A percentile compares a stretch with the other conserved stretches of the same genome.
Conservation (phyloP, 2,329 filamentous ascomycete species). For the Tolypocladium ovalisporum region DNA sequence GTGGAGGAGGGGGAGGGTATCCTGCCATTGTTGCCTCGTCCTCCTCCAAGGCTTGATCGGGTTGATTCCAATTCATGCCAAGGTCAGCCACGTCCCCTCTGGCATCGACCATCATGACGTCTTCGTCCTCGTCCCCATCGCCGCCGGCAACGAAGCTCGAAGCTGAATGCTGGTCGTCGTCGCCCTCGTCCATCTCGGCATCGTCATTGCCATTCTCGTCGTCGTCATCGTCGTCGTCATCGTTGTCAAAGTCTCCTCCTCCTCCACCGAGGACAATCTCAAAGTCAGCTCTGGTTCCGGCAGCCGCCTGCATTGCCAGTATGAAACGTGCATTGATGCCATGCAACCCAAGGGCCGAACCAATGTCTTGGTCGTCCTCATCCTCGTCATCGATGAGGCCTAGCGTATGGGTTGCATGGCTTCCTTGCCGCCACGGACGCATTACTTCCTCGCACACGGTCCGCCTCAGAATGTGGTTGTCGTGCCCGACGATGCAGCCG, state of each 20-base stretch:
- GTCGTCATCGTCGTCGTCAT: slow-evolving; percentile 29
- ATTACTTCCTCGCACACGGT: slow-evolving; percentile 88
- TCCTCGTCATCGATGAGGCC: slow-evolving; percentile 32
- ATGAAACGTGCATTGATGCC: slow-evolving; percentile 25
- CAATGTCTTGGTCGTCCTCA: slow-evolving; percentile 36
- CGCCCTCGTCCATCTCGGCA: slow-evolving; percentile 31
- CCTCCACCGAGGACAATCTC: slow-evolving; percentile 18
- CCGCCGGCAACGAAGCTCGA: slow-evolving; percentile 22
- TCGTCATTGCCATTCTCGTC: slow-evolving; percentile 56
- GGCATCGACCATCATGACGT: slow-evolving; percentile 47
- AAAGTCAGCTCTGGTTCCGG: slow-evolving; percentile 14
- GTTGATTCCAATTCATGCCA: slow-evolving; percentile 39
- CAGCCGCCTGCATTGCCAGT: slow-evolving; percentile 23
- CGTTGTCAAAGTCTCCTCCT: slow-evolving; percentile 20
- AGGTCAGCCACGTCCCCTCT: slow-evolving; percentile 33
- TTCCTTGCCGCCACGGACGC: slow-evolving; percentile 77
- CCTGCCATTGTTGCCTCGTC: slow-evolving; percentile 70
- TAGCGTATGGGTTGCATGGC: slow-evolving; percentile 62
- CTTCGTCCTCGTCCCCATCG: slow-evolving; percentile 41
- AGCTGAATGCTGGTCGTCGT: slow-evolving; percentile 22
- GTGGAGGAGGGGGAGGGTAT: slow-evolving; percentile 55
- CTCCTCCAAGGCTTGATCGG: slow-evolving; percentile 60
- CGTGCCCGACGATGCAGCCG: slow-evolving; percentile 72
- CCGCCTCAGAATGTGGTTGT: slow-evolving; percentile 67
- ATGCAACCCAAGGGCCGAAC: slow-evolving; percentile 18